Evolutionary conservation across 2,329 filamentous ascomycete species (phyloP), one percentile per base, ranked within the genome.

Genomic region (Calonectria crousiana): DNA sequence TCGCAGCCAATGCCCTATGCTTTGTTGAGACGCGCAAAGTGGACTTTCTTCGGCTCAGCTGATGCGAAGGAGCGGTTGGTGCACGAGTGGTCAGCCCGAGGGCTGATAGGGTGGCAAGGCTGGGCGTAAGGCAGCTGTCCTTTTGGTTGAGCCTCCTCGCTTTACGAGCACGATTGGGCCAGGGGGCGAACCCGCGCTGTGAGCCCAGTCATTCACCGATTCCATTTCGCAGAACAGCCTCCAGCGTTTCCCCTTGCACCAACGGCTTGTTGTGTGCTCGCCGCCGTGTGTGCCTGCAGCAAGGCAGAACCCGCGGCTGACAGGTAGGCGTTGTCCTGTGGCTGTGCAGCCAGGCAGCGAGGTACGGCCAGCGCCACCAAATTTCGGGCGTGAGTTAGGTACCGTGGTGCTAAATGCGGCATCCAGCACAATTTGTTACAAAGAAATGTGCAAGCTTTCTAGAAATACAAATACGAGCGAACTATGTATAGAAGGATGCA

Each of bases 281-380:
- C 32, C 2, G 4, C 34, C 9, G 56, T 30, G 56, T 41, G 32
- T 60, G 62, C 62, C 69, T 71, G 26, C n/a, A 18, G 36, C 38
- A 23, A 72, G 69, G 69, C 62, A 67, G 69, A 72, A 51, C 41
- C 3, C n/a, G 41, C 36, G 69, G 69, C 69, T 32, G 52, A 72
- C 69, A 51, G 52, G 38, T 20, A 26, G 69, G 69, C 69, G 51
- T 23, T 62, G 20, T 20, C 30, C 52, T 47, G 69, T 53, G 62
- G 62, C 62, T 72, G 62, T 70, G 67, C 62, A 67, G n/a, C n/a
- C 58, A 49, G 41, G 32, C 20, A 56, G 52, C 10, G 32, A 51
- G 44, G 56, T 52, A 62, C 41, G 10, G n/a, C 38, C 18, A 14
- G 28, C 69, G 65, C 69, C 30, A 47, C 34, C 28, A 11, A 38